Conservation (phyloP, 202 grass and related monocot species). For the Carex sylvatica region DNA sequence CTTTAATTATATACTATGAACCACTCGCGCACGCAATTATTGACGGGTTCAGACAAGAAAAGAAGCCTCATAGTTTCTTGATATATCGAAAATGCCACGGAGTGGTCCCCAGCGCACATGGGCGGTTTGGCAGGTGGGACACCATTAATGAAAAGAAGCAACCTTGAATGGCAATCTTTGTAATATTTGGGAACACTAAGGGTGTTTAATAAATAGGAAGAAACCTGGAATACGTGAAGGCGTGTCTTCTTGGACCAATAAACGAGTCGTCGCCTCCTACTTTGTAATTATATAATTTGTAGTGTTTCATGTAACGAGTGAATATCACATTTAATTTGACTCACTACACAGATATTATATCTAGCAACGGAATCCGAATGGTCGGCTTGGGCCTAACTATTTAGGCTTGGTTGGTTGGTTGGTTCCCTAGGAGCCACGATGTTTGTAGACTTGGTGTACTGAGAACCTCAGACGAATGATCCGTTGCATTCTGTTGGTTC, state of each 20-base stretch:
- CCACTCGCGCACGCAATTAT: slow-evolving; percentile 26
- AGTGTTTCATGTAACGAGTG: not conserved
- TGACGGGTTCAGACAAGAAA: not conserved
- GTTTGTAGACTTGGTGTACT: not conserved
- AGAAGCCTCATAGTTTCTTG: not conserved
- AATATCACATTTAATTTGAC: not conserved
- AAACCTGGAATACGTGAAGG: not conserved
- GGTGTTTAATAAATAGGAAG: not conserved
- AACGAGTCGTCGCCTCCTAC: not conserved
- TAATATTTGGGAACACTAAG: not conserved
- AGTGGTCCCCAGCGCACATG: not conserved
- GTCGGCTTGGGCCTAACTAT: not conserved
- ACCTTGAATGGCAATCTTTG: not conserved
- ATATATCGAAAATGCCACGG: slow-evolving; percentile 11
- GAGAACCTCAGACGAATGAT: not conserved
- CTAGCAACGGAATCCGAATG: not conserved
- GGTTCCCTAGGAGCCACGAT: slow-evolving; percentile 10
- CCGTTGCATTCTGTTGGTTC: not conserved
- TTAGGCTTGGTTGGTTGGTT: not conserved
- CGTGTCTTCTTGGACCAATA: slow-evolving; percentile 7
- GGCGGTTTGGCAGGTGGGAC: not conserved
- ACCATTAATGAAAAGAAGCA: not conserved
- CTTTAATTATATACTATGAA: not conserved
- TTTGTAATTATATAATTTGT: not conserved
- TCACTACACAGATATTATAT: not conserved